These are phyloP conservation scores for Uncinocarpus reesii DNA, from an alignment of 2,329 filamentous ascomycete genomes.

Conservation along the genomic window DNA sequence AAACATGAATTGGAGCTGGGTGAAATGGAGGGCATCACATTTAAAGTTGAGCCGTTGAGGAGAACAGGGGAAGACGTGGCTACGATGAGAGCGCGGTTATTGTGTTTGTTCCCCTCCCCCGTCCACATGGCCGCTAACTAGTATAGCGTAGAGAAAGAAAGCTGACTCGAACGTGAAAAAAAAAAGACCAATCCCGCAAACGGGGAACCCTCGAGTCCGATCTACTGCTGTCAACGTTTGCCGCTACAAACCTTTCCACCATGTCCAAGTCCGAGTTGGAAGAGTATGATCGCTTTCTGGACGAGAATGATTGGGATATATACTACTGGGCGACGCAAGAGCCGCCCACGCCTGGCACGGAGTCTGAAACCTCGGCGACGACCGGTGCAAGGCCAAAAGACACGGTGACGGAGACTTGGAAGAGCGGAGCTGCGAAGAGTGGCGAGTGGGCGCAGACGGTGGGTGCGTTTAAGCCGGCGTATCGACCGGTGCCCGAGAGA, in stretches of 20 bases:
- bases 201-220: constrained; percentile 92
- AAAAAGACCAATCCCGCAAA: constrained; percentile 78
- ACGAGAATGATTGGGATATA: constrained; percentile 99
- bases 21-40: constrained; percentile 75
- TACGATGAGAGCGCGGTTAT: constrained; percentile 80
- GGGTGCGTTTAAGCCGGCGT: constrained; percentile 86
- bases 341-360: constrained; percentile 27
- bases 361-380: constrained; percentile 15
- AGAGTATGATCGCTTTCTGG: constrained; percentile 84
- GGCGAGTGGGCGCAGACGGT: constrained; percentile 97
- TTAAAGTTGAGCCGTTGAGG: constrained; percentile 82
- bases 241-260: constrained; percentile 60
- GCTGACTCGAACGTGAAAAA: no score
- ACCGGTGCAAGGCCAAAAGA: constrained; percentile 25
- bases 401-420: constrained; percentile 38
- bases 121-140: background rate
- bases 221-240: constrained; percentile 91
- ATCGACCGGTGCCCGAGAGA: constrained; percentile 73
- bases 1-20: constrained; percentile 61
- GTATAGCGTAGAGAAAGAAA: background rate
- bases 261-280: constrained; percentile 66
- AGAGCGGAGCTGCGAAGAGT: constrained; percentile 42
- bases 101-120: constrained; percentile 40
- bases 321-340: constrained; percentile 99
- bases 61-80: constrained; percentile 70